phyloP scores from a whole-genome alignment of 2,329 filamentous ascomycete genomes.

The Annulohypoxylon truncatum region DNA sequence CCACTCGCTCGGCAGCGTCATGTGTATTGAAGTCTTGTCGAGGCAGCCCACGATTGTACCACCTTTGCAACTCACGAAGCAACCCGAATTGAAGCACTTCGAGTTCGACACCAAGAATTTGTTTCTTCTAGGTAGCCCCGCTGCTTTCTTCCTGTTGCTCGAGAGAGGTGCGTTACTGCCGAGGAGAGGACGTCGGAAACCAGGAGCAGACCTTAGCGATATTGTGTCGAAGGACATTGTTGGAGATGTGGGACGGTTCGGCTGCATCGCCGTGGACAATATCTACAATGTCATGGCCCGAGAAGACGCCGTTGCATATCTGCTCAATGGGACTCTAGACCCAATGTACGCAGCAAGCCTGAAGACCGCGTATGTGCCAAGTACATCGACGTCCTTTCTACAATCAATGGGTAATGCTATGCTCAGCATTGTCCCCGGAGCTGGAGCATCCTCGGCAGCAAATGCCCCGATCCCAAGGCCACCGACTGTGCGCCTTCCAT shows the following conservation, averaged over 20 bases:
- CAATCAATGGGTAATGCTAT: slow-evolving; percentile 72
- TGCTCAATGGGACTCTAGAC: slow-evolving; percentile 91
- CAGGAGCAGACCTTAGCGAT: slow-evolving; percentile 75
- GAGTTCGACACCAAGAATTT: slow-evolving; percentile 93
- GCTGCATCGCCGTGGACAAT: slow-evolving; percentile 93
- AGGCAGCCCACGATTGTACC: slow-evolving; percentile 83
- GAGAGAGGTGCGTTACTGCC: slow-evolving; percentile 79
- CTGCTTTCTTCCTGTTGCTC: slow-evolving; percentile 90
- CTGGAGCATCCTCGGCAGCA: slow-evolving; percentile 48
- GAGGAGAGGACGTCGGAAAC: slow-evolving; percentile 79
- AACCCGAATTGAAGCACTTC: slow-evolving; percentile 70
- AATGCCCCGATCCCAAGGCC: slow-evolving; percentile 49
- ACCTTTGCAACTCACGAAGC: slow-evolving; percentile 56
- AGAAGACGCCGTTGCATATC: slow-evolving; percentile 84
- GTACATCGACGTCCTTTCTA: slow-evolving; percentile 73
- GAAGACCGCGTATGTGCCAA: slow-evolving; percentile 82
- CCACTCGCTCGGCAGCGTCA: slow-evolving; percentile 93
- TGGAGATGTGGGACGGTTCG: slow-evolving; percentile 84
- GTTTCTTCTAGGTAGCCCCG: slow-evolving; percentile 90
- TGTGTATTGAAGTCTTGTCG: slow-evolving; percentile 92
- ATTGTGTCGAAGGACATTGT: slow-evolving; percentile 69
- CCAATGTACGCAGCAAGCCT: slow-evolving; percentile 80
- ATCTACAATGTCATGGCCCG: slow-evolving; percentile 89
- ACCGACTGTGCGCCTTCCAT: slow-evolving; percentile 64
- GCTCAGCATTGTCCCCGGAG: slow-evolving; percentile 69